Evolutionary conservation across 805 yeast genomes (phyloP).

Genomic region (Pichia gijzeniarum): DNA sequence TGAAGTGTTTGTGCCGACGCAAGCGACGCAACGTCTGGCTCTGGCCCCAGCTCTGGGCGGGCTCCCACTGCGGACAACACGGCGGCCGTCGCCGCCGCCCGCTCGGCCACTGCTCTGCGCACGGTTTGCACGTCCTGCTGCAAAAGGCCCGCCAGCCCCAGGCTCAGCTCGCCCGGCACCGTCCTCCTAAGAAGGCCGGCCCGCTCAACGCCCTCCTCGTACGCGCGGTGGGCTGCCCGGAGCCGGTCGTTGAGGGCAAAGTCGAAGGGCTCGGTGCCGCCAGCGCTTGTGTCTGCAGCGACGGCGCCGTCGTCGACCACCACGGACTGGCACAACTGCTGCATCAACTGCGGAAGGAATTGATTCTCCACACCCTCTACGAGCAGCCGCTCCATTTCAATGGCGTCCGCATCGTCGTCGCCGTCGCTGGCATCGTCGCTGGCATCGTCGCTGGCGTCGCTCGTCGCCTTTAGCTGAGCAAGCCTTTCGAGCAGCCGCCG

Average conservation of each 20-base stretch:
- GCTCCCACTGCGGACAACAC: background rate
- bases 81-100: background rate
- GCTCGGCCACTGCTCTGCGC: background rate
- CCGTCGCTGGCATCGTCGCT: constrained; percentile 4
- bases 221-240: background rate
- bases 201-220: constrained; percentile 35
- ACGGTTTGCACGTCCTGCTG: background rate
- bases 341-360: too few species aligned
- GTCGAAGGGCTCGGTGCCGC: constrained; percentile 59
- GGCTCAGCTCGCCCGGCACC: background rate
- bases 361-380: too few species aligned
- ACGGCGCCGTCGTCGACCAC: background rate
- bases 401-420: background rate
- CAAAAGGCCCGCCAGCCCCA: background rate
- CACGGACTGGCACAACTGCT: too few species aligned
- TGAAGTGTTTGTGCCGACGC: background rate
- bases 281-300: constrained; percentile 1
- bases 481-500: background rate
- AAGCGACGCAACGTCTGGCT: too few species aligned
- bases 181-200: background rate
- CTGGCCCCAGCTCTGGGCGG: too few species aligned
- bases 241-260: constrained; percentile 46
- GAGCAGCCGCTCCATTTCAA: too few species aligned
- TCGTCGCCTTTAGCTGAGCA: background rate
- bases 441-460: background rate